phyloP scores from a whole-genome alignment of 768 basidiomycete species.

The Panus rudis region DNA sequence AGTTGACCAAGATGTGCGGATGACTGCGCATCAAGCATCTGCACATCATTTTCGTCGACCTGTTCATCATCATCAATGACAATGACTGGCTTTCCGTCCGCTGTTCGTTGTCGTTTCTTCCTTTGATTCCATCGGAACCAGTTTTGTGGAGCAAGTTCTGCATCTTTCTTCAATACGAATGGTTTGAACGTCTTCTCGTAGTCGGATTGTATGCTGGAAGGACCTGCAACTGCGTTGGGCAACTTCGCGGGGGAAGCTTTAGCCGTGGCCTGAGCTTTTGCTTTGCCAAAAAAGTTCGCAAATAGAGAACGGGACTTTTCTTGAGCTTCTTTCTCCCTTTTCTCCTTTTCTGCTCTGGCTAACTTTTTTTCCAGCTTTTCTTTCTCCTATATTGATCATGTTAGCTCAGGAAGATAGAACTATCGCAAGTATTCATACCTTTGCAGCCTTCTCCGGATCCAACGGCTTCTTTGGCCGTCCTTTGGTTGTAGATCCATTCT shows the following conservation, averaged over 20 bases:
- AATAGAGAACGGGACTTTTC: conserved; percentile 71
- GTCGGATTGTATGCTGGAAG: conserved; percentile 44
- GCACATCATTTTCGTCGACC: conserved; percentile 14
- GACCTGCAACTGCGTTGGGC: conserved; percentile 17
- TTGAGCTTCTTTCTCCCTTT: conserved; percentile 62
- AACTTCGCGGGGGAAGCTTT: conserved; percentile 12
- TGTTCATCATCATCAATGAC: conserved; percentile 43
- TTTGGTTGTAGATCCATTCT: conserved; percentile 23
- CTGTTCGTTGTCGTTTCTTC: conserved; percentile 19
- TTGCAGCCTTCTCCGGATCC: conserved; percentile 53
- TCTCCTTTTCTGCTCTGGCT: conserved; percentile 64
- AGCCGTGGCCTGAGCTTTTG: conserved; percentile 29
- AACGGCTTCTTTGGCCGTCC: conserved; percentile 42
- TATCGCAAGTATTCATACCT: conserved; percentile 30
- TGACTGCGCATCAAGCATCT: conserved; percentile 17
- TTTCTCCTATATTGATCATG: conserved; percentile 43
- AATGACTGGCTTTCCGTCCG: conserved; percentile 42
- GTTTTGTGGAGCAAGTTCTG: conserved; percentile 64
- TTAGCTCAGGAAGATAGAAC: background rate
- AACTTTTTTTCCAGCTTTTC: conserved; percentile 61
- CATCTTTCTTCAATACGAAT: conserved; percentile 72
- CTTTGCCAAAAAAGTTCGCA: conserved; percentile 72
- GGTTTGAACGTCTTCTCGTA: conserved; percentile 75
- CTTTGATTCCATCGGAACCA: conserved; percentile 41
- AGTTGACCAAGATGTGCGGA: conserved; percentile 17